Conservation (phyloP, 176 grass and related monocot genomes). For the Hsuehochloa calcarea region DNA sequence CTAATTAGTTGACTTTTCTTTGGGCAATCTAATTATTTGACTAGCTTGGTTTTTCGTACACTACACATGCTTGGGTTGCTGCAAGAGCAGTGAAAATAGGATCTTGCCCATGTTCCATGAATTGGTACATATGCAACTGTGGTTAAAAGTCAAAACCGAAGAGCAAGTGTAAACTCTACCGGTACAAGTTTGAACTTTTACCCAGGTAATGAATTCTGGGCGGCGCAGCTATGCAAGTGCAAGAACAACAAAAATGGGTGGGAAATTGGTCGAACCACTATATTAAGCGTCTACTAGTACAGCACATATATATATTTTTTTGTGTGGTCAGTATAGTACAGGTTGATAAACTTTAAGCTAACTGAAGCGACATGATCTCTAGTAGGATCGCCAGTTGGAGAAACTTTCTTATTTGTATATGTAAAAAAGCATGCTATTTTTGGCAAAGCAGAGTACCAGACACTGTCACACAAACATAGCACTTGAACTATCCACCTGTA, state of each 20-base stretch:
- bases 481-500: background rate
- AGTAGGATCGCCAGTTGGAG: background rate
- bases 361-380: background rate
- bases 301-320: background rate
- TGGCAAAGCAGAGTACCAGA: background rate
- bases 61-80: background rate
- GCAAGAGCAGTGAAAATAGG: conserved; percentile 20
- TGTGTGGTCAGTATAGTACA: background rate
- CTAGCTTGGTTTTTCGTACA: background rate
- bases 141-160: background rate
- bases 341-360: background rate
- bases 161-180: background rate
- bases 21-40: background rate
- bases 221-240: background rate
- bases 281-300: background rate
- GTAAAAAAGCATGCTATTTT: background rate
- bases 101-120: conserved; percentile 13
- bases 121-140: background rate
- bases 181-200: background rate
- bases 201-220: background rate
- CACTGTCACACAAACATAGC: background rate
- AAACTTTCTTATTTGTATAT: background rate
- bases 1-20: background rate
- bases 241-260: background rate
- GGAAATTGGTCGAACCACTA: background rate